Conservation (phyloP, 169 alveolate species). For the Plasmodium inui region DNA sequence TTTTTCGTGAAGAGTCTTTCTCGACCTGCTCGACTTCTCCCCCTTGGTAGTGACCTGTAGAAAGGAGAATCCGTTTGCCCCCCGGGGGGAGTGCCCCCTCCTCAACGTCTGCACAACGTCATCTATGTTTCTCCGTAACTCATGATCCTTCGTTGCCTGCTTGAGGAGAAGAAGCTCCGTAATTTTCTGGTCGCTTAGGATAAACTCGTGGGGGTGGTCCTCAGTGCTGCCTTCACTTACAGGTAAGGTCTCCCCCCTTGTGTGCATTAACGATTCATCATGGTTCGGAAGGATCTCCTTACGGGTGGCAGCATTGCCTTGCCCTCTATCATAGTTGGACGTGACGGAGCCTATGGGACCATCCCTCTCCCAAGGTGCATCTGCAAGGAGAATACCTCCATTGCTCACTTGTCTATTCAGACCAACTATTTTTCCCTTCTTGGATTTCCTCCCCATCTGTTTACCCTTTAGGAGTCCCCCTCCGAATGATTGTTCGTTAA, state of each 20-base stretch:
- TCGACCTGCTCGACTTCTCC: not conserved
- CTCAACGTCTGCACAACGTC: conserved; percentile 18
- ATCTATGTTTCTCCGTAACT: conserved; percentile 61
- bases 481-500: not conserved
- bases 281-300: conserved; percentile 1
- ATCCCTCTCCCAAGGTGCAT: conserved; percentile 18
- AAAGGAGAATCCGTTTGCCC: not conserved
- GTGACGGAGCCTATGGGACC: conserved; percentile 53
- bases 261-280: conserved; percentile 50
- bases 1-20: not conserved
- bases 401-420: not conserved
- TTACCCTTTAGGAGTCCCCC: not conserved
- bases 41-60: not conserved
- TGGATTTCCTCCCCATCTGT: not conserved
- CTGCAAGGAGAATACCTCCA: not conserved
- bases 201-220: conserved; percentile 26
- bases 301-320: not conserved
- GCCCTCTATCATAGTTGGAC: not conserved
- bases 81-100: not conserved
- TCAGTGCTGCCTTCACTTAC: conserved; percentile 22
- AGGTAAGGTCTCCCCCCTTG: conserved; percentile 28
- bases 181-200: conserved; percentile 77
- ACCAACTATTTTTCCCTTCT: conserved; percentile 13
- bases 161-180: conserved; percentile 76
- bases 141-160: conserved; percentile 72